Evolutionary conservation across 1,139 yeast species (phyloP).

Genomic region (Dujonia santamariae): DNA sequence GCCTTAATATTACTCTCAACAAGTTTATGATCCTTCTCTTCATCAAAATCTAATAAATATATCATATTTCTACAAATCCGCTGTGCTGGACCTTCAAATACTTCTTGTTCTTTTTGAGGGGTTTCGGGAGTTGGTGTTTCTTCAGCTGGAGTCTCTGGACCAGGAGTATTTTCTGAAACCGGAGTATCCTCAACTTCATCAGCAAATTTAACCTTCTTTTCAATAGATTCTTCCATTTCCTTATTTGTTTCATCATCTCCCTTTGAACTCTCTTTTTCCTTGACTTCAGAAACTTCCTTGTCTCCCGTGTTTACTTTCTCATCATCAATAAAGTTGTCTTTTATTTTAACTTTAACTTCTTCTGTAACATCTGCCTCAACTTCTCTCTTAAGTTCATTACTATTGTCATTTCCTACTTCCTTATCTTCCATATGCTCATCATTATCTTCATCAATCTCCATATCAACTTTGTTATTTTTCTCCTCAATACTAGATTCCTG

Average conservation of each 20-base stretch:
- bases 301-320: neutral
- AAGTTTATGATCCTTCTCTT: conserved; percentile 18
- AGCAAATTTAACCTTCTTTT: conserved; percentile 4
- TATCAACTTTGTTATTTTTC: neutral
- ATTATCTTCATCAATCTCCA: neutral
- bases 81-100: conserved; percentile 66
- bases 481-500: neutral
- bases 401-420: neutral
- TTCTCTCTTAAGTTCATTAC: neutral
- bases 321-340: conserved; percentile 1
- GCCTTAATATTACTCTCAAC: conserved; percentile 31
- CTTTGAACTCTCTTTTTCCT: neutral
- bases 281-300: neutral
- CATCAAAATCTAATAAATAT: conserved; percentile 44
- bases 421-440: neutral
- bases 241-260: conserved; percentile 2
- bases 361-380: conserved; percentile 4
- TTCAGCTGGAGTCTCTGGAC: no score
- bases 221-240: neutral
- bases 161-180: conserved; percentile 6
- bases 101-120: conserved; percentile 17
- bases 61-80: conserved; percentile 51
- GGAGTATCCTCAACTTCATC: conserved; percentile 6
- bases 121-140: no score
- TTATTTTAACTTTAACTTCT: neutral